Evolutionary conservation across 768 basidiomycete species (phyloP).

Genomic region (Macrolepiota albuminosa): DNA sequence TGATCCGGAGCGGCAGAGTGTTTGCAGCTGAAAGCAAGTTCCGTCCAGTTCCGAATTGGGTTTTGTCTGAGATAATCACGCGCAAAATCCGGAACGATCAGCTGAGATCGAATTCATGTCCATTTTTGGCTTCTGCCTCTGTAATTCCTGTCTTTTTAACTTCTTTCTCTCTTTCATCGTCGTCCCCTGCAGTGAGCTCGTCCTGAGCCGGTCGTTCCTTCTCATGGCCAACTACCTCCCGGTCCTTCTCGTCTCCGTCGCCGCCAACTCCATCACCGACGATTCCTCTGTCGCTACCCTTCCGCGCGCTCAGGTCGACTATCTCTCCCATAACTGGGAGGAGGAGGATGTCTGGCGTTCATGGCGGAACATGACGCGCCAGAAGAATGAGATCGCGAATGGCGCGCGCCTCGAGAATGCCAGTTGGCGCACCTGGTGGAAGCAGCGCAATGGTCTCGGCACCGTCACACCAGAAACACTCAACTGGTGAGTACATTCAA

Average conservation of each 20-base stretch:
- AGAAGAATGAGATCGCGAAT: constrained; percentile 98
- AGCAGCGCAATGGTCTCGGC: constrained; percentile 93
- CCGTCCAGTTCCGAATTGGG: constrained; percentile 1
- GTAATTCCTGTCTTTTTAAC: background rate
- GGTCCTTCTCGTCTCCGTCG: constrained; percentile 61
- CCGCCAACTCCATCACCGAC: constrained; percentile 57
- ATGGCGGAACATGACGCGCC: constrained; percentile 98
- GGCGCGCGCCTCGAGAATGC: constrained; percentile 95
- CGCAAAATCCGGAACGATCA: constrained; percentile 17
- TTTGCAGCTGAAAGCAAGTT: background rate
- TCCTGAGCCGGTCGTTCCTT: constrained; percentile 10
- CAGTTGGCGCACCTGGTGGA: constrained; percentile 99
- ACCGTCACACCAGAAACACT: constrained; percentile 96
- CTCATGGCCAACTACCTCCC: constrained; percentile 67
- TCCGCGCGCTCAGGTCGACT: constrained; percentile 94
- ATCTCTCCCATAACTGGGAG: constrained; percentile 94
- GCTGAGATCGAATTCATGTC: constrained; percentile 16
- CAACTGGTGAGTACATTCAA: constrained; percentile 72
- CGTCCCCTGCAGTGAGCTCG: constrained; percentile 11
- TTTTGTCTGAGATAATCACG: constrained; percentile 11
- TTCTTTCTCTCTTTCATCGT: constrained; percentile 9
- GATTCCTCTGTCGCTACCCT: constrained; percentile 79
- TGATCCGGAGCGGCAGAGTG: too few relatives aligned
- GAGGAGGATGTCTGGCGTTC: constrained; percentile 98
- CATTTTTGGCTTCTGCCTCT: constrained; percentile 9